phyloP scores from a whole-genome alignment of 345 rosid species.

The Boechera retrofracta region DNA sequence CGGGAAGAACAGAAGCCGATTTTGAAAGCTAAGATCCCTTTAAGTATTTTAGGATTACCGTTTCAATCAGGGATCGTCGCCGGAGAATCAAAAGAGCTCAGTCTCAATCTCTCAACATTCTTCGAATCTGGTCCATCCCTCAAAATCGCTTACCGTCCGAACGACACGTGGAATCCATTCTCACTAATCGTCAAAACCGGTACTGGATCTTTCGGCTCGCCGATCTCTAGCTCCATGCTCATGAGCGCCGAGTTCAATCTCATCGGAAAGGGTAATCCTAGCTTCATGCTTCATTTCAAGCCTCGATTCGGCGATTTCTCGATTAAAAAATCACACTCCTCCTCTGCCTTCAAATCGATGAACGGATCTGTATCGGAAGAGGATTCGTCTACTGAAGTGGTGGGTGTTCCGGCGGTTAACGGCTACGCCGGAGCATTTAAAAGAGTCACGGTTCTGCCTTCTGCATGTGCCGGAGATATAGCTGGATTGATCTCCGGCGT shows the following conservation, averaged over 20 bases:
- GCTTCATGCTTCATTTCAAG: slow-evolving; percentile 84
- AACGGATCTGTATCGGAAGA: slow-evolving; percentile 44
- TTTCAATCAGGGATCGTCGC: slow-evolving; percentile 84
- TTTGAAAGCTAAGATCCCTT: slow-evolving; percentile 73
- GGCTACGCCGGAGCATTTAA: slow-evolving; percentile 47
- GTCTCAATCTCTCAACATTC: slow-evolving; percentile 70
- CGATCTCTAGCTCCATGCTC: slow-evolving; percentile 62
- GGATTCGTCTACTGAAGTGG: slow-evolving; percentile 59
- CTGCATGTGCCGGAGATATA: slow-evolving; percentile 44
- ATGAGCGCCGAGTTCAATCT: slow-evolving; percentile 86
- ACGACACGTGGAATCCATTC: slow-evolving; percentile 78
- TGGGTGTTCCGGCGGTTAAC: slow-evolving; percentile 47
- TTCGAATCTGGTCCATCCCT: slow-evolving; percentile 80
- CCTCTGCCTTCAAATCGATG: slow-evolving; percentile 44
- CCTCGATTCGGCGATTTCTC: slow-evolving; percentile 81
- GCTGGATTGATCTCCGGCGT: slow-evolving; percentile 58
- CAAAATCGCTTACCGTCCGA: slow-evolving; percentile 79
- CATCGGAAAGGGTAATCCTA: slow-evolving; percentile 62
- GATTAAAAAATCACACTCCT: slow-evolving; percentile 63
- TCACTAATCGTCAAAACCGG: slow-evolving; percentile 76
- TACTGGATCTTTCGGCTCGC: slow-evolving; percentile 74
- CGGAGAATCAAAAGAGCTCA: slow-evolving; percentile 76
- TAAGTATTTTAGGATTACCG: slow-evolving; percentile 75
- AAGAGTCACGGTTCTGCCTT: slow-evolving; percentile 45
- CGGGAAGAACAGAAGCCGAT: slow-evolving; percentile 83